A percentile compares a stretch with the other conserved stretches of the same genome.
These are phyloP conservation scores for Eremochloa ophiuroides DNA, from an alignment of 176 grass and related monocot genomes.

Conservation along the genomic window DNA sequence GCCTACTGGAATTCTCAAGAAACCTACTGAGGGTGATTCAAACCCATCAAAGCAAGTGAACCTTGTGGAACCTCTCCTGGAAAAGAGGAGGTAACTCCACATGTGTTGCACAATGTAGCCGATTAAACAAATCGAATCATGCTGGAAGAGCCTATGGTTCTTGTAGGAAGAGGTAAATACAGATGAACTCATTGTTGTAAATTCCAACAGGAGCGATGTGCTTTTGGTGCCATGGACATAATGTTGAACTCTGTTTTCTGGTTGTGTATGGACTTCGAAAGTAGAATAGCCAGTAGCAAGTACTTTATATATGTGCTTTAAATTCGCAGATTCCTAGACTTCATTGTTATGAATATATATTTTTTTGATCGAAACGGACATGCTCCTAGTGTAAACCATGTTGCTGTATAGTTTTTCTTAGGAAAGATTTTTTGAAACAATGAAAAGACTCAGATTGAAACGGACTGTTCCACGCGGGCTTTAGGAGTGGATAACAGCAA, in stretches of 20 bases:
- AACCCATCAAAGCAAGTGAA: conserved; percentile 58
- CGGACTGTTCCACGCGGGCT: no score
- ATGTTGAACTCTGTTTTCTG: not conserved
- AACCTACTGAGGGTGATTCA: conserved; percentile 60
- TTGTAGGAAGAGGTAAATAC: conserved; percentile 31
- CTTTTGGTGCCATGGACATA: conserved; percentile 3
- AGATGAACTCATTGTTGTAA: conserved; percentile 27
- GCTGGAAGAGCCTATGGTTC: conserved; percentile 2
- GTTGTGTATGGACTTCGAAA: not conserved
- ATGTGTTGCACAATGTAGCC: not conserved
- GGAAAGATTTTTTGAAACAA: no score
- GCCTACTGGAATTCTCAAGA: conserved; percentile 71
- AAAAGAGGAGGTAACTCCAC: conserved; percentile 50
- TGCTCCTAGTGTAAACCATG: not conserved
- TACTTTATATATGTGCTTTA: not conserved
- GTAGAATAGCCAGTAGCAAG: not conserved
- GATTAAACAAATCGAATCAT: not conserved
- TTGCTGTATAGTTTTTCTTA: no score
- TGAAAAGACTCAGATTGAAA: no score
- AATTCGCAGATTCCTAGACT: not conserved
- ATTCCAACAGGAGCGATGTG: not conserved
- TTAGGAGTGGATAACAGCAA: no score
- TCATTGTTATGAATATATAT: not conserved
- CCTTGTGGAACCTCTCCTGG: conserved; percentile 68
- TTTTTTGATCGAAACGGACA: not conserved